Evolutionary conservation across 345 rosid genomes (phyloP).

Genomic region (Eucalyptus regnans): DNA sequence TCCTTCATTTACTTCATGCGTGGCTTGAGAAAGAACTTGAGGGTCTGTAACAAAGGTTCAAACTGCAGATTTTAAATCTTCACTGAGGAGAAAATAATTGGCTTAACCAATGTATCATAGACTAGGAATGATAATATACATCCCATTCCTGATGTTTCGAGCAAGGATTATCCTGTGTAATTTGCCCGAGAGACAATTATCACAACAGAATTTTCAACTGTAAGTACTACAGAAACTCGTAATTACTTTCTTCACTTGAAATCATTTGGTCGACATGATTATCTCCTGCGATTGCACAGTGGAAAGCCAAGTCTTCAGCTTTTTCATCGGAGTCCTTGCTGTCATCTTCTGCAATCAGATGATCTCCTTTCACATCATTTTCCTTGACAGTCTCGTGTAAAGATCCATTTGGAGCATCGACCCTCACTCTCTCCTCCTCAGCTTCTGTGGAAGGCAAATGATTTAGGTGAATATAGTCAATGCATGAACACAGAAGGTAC

Average conservation of each 20-base stretch:
- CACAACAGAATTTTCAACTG: not conserved
- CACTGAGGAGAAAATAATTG: not conserved
- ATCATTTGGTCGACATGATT: not conserved
- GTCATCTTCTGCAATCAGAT: not conserved
- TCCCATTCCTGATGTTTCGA: not conserved
- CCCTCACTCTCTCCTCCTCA: conserved; percentile 5
- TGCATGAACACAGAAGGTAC: not conserved
- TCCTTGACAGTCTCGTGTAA: conserved; percentile 1
- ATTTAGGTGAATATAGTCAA: not conserved
- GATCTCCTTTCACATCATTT: conserved; percentile 3
- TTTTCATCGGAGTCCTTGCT: not conserved
- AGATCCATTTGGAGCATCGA: not conserved
- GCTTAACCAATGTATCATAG: not conserved
- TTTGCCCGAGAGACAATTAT: not conserved
- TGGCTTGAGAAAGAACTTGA: not conserved
- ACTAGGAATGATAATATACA: not conserved
- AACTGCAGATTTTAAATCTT: not conserved
- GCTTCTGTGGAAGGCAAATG: not conserved
- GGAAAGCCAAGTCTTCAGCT: not conserved
- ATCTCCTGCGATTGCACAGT: not conserved
- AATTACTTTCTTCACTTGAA: not conserved
- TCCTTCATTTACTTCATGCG: not conserved
- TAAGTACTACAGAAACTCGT: not conserved
- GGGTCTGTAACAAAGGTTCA: not conserved
- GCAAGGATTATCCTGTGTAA: not conserved